Percentiles rank a stretch among this genome's conserved stretches.
phyloP scores from a whole-genome alignment of 2,329 filamentous ascomycete species.

The Cladophialophora chaetospira region DNA sequence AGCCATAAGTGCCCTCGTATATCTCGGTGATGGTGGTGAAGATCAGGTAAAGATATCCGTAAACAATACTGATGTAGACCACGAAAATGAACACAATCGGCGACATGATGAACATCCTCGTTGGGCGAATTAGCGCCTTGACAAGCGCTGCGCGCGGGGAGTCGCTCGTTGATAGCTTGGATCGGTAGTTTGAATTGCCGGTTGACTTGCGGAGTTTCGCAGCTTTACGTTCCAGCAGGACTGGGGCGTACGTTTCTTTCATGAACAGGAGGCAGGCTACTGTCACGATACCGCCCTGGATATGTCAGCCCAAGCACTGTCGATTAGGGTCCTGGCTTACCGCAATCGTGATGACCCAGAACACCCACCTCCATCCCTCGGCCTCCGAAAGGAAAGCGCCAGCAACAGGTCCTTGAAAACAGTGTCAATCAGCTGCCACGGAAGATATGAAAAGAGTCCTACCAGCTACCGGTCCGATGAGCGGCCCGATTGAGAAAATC shows the following conservation, averaged over 20 bases:
- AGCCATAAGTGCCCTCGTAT: conserved; percentile 60
- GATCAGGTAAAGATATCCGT: conserved; percentile 62
- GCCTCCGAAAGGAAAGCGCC: conserved; percentile 61
- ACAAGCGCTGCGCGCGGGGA: conserved; percentile 2
- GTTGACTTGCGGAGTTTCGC: conserved; percentile 41
- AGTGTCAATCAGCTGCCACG: not conserved
- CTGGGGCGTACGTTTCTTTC: conserved; percentile 63
- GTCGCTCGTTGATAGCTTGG: not conserved
- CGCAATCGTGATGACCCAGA: conserved; percentile 67
- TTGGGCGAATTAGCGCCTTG: conserved; percentile 52
- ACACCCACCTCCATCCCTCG: conserved; percentile 33
- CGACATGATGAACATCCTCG: conserved; percentile 56
- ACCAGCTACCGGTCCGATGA: conserved; percentile 48
- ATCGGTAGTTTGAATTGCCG: conserved; percentile 46
- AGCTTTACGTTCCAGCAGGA: conserved; percentile 60
- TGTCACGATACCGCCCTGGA: conserved; percentile 50
- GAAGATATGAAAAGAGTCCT: not conserved
- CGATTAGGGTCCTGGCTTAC: not conserved
- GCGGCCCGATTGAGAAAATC: conserved; percentile 27
- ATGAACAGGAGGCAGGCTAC: conserved; percentile 57
- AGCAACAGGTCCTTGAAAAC: conserved; percentile 50
- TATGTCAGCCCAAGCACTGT: not conserved
- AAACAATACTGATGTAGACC: conserved; percentile 55
- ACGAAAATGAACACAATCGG: conserved; percentile 56
- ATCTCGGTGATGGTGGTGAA: conserved; percentile 62